Evolutionary conservation across 2,329 filamentous ascomycete genomes (phyloP).

Genomic region (Ascochyta pisi): DNA sequence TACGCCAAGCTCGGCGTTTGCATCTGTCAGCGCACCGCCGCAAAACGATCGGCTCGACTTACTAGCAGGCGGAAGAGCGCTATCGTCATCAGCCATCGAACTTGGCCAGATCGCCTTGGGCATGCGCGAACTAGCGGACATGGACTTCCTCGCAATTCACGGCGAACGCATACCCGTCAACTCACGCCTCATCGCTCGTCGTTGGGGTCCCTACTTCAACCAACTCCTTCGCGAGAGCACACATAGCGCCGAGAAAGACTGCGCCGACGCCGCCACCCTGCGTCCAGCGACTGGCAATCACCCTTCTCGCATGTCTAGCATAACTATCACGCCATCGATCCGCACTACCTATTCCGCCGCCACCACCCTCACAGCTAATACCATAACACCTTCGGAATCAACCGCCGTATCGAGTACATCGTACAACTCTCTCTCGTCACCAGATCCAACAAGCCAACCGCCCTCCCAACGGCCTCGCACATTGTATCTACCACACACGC

Average conservation of each 20-base stretch:
- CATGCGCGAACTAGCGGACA: constrained; percentile 87
- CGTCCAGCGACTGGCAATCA: constrained; percentile 64
- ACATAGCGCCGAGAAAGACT: constrained; percentile 63
- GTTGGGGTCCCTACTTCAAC: constrained; percentile 97
- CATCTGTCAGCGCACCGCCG: constrained; percentile 77
- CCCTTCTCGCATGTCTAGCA: constrained; percentile 76
- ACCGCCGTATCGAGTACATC: constrained; percentile 51
- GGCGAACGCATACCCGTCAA: constrained; percentile 94
- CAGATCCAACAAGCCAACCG: constrained; percentile 60
- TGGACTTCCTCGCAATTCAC: constrained; percentile 92
- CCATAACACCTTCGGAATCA: constrained; percentile 45
- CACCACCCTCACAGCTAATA: constrained; percentile 53
- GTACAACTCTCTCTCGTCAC: constrained; percentile 55
- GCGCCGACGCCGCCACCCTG: constrained; percentile 75
- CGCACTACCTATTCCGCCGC: constrained; percentile 56
- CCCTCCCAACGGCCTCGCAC: constrained; percentile 78
- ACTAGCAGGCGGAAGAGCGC: constrained; percentile 76
- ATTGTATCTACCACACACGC: constrained; percentile 91
- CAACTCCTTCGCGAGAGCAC: constrained; percentile 83
- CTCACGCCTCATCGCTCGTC: constrained; percentile 81
- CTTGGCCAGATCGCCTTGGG: constrained; percentile 81
- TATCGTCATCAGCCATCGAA: constrained; percentile 81
- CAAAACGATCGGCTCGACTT: constrained; percentile 60
- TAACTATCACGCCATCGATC: constrained; percentile 80
- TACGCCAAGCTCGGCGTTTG: constrained; percentile 79